phyloP scores from a whole-genome alignment of 805 yeast genomes.

The Kuraishia borneana region DNA sequence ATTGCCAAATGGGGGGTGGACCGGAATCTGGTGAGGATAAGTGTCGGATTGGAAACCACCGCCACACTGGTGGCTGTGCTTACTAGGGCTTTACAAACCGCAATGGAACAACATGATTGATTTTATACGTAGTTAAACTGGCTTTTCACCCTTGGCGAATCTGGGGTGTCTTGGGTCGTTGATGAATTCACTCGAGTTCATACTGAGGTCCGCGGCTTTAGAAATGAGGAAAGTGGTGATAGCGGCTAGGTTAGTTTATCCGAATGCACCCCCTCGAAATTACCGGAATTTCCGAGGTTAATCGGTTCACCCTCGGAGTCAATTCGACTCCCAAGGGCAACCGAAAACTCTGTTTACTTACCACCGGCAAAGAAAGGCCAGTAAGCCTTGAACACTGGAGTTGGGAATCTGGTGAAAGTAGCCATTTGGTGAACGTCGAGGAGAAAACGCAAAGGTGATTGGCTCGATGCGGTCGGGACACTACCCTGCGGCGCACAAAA shows the following conservation, averaged over 20 bases:
- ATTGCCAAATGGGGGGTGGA: constrained; percentile 79
- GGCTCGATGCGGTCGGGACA: too few species aligned
- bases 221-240: constrained; percentile 60
- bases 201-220: constrained; percentile 57
- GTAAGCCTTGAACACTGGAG: constrained; percentile 31
- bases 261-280: constrained; percentile 32
- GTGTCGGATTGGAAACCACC: constrained; percentile 76
- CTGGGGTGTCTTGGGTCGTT: constrained; percentile 97
- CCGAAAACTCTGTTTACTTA: too few species aligned
- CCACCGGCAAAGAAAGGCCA: constrained; percentile 40
- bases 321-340: too few species aligned
- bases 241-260: constrained; percentile 32
- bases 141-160: constrained; percentile 28
- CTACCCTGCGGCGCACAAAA: too few species aligned
- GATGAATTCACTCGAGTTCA: constrained; percentile 69
- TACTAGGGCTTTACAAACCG: constrained; percentile 37
- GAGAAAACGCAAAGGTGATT: too few species aligned
- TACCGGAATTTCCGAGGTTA: too few species aligned
- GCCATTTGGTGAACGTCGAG: too few species aligned
- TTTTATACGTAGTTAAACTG: background rate
- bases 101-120: constrained; percentile 23
- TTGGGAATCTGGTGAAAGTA: constrained; percentile 22
- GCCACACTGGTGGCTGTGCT: constrained; percentile 41
- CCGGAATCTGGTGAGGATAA: constrained; percentile 62
- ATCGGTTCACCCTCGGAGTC: too few species aligned